Base-by-base conservation (phyloP, 331 rosid genomes). In the Pyracantha coccinea region DNA sequence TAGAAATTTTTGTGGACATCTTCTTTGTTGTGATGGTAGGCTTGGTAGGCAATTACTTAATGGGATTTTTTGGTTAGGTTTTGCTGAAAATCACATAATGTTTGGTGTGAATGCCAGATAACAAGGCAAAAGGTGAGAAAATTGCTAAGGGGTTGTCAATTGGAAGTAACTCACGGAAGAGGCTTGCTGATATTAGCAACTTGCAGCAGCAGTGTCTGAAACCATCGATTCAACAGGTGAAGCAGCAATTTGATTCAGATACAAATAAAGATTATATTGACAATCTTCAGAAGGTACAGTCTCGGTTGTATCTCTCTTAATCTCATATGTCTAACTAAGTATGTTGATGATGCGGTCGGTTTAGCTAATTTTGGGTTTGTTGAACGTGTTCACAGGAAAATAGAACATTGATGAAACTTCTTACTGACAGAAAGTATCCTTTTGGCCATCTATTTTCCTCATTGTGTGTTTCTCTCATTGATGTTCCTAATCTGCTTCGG, bases 101-200 rank as follows among this genome's bases (percentile, higher is more conserved):
- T 69, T 69, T 66, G 57, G 66, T 69, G 21, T 76, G 77, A 63
- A 64, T 76, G 62, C 74, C 86, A 91, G 95, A 83, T 66, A 35
- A 52, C 20, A 82, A 81, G 62, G 5, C 74, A 14, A 78, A 72
- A 71, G 84, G 80, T 58, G 89, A 65, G 41, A 84, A 74, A 83
- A 13, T 55, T 71, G 62, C 58, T 12, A 86, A 78, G 80, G 82
- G 75, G 35, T 78, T 71, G 55, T 75, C 79, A 50, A 69, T 75
- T 14, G 93, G 83, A 79, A 76, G 79, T 63, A n/a, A 81, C 28
- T 82, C 58, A 23, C 86, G 87, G 81, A 91, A 81, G 81, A 75
- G 55, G 73, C 97, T 94, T 57, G 79, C 86, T 4, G 96, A 91
- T 62, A 81, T 94, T 47, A 94, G 92, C 82, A 94, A 94, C 86